These are phyloP conservation scores for Acidiella bohemica DNA, from an alignment of 495 filamentous ascomycete genomes.

Conservation along the genomic window DNA sequence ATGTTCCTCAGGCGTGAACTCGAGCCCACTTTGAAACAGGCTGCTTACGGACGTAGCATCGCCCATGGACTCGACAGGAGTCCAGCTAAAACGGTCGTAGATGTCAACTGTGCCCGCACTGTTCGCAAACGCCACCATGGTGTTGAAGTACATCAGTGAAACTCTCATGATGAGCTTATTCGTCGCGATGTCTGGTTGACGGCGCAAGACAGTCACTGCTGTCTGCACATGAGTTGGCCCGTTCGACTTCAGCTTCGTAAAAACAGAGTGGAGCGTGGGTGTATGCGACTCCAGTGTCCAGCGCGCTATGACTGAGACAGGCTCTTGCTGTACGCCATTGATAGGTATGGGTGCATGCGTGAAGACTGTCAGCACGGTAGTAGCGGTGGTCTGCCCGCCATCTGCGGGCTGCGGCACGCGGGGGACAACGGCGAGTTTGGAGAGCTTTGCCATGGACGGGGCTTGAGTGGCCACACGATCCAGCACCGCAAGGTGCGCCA, in stretches of 20 bases:
- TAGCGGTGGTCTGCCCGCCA: slow-evolving; percentile 29
- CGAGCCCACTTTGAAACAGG: slow-evolving; percentile 59
- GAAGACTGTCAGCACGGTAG: slow-evolving; percentile 58
- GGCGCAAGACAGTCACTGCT: slow-evolving; percentile 37
- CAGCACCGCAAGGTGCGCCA: slow-evolving; percentile 24
- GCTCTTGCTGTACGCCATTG: slow-evolving; percentile 39
- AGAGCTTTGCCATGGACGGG: slow-evolving; percentile 35
- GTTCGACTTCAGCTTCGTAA: slow-evolving; percentile 56
- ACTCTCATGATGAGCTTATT: slow-evolving; percentile 58
- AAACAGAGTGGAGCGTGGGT: slow-evolving; percentile 52
- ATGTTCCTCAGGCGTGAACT: slow-evolving; percentile 23
- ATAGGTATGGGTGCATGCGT: slow-evolving; percentile 42
- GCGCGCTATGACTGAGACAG: slow-evolving; percentile 54
- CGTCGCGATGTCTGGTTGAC: slow-evolving; percentile 49
- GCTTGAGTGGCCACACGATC: slow-evolving; percentile 32
- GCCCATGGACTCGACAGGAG: slow-evolving; percentile 45
- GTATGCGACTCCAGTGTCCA: slow-evolving; percentile 59
- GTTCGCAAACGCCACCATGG: slow-evolving; percentile 51
- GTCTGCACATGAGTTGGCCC: slow-evolving; percentile 35
- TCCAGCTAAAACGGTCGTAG: slow-evolving; percentile 58
- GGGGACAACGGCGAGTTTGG: slow-evolving; percentile 53
- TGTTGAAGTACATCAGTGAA: slow-evolving; percentile 50
- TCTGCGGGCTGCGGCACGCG: slow-evolving; percentile 36
- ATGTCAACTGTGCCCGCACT: slow-evolving; percentile 69
- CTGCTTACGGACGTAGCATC: slow-evolving; percentile 51